These are phyloP conservation scores for Citrus unshiu DNA, from an alignment of 345 rosid species.

Conservation along the genomic window DNA sequence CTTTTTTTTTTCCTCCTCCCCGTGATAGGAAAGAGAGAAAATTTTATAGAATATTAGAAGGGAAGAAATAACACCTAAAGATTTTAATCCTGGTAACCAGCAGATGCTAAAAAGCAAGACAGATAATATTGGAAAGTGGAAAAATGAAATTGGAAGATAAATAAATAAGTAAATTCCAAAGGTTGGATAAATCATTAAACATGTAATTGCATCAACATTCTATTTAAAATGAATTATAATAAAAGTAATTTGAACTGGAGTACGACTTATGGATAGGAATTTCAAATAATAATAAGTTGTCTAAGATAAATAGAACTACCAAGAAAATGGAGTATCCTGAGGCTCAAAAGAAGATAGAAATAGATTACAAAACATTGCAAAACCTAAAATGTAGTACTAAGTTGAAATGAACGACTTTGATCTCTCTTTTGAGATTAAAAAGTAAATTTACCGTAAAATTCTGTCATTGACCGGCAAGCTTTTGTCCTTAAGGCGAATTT, in stretches of 20 bases:
- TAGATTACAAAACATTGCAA: background rate
- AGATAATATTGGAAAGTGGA: background rate
- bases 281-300: background rate
- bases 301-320: background rate
- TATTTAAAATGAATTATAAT: background rate
- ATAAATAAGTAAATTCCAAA: background rate
- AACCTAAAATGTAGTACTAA: background rate
- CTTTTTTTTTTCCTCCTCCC: background rate
- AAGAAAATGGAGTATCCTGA: background rate
- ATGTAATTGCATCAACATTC: background rate
- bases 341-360: background rate
- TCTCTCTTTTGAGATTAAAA: constrained; percentile 4
- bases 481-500: constrained; percentile 91
- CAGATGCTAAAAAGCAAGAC: background rate
- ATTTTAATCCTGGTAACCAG: background rate
- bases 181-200: background rate
- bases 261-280: background rate
- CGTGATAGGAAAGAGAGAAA: no score
- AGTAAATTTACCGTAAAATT: constrained; percentile 60
- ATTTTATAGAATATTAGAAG: no score
- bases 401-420: background rate
- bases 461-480: constrained; percentile 66
- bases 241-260: background rate
- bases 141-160: background rate
- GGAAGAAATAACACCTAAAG: background rate